Evolutionary conservation across 169 alveolate species (phyloP), one percentile per base, ranked within the genome.

Genomic region (Theileria orientalis): DNA sequence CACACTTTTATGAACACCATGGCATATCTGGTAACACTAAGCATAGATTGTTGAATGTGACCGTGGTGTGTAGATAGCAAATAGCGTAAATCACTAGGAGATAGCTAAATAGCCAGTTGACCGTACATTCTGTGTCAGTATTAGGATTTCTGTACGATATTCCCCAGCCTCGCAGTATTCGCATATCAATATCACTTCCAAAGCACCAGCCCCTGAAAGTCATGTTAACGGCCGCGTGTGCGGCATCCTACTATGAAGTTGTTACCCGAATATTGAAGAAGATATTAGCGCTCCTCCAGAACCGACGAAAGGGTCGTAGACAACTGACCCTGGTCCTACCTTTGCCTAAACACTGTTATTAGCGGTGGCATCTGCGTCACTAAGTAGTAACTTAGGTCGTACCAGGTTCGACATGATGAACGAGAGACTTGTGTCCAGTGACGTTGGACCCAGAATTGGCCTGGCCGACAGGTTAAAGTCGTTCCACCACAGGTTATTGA

Each of bases 401-500:
- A 87, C 96, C 74, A 92, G 59, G 71, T 94, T 96, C 44, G 97
- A 92, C 99, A 98, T 96, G 21, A 98, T 84, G 80, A 98, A 96
- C 9, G 99, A 96, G n/a, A 98, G 91, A 37, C 94, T 95, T 74
- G 92, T 94, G 64, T 96, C 99, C 49, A 98, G 89, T 14, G 99
- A 92, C 0, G 99, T 97, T 3, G 99, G 99, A n/a, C 99, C 99
- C 29, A 98, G 85, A 62, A 96, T 94, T 5, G 98, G 98, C 40
- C 99, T 86, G 16, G 83, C 83, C 29, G 94, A 90, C 54, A 98
- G 91, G 47, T 92, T 90, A 74, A 94, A 96, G 57, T 91, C 84
- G 44, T 90, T 70, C 97, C 97, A 94, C 95, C 95, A 92, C 35
- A 63, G 76, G 29, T 63, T 33, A 44, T 80, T 78, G 44, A 33